Evolutionary conservation across 345 rosid genomes (phyloP).

Genomic region (Kandelia obovata): DNA sequence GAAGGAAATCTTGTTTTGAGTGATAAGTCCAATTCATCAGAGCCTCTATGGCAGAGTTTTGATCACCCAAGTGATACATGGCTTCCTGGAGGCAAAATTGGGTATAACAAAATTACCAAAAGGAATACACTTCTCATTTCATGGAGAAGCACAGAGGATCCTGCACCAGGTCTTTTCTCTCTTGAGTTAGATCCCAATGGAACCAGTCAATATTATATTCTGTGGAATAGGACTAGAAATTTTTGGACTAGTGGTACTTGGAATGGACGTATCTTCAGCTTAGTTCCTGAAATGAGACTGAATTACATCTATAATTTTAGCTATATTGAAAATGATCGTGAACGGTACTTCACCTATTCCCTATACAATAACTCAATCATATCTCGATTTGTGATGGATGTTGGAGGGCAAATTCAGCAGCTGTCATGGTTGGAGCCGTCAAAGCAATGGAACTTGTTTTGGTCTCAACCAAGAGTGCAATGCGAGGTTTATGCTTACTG

Average conservation of each 20-base stretch:
- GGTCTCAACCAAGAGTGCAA: constrained; percentile 16
- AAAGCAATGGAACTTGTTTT: constrained; percentile 21
- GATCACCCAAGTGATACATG: constrained; percentile 27
- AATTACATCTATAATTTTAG: constrained; percentile 20
- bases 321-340: constrained; percentile 18
- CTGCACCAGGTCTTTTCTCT: constrained; percentile 30
- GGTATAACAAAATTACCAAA: constrained; percentile 13
- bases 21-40: constrained; percentile 1
- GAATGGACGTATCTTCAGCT: constrained; percentile 15
- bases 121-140: constrained; percentile 6
- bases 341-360: constrained; percentile 34
- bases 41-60: constrained; percentile 27
- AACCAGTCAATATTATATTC: neutral
- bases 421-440: neutral
- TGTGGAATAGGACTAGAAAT: neutral
- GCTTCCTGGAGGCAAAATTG: constrained; percentile 25
- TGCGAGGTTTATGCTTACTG: constrained; percentile 22
- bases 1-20: constrained; percentile 25
- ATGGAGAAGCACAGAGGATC: constrained; percentile 25
- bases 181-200: constrained; percentile 11
- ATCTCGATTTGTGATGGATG: constrained; percentile 6
- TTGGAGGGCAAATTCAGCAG: constrained; percentile 19
- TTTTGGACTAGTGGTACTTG: constrained; percentile 23
- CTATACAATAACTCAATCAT: constrained; percentile 6
- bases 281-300: constrained; percentile 26